Conservation (phyloP, 345 rosid species). For the Sisymbrium altissimum region DNA sequence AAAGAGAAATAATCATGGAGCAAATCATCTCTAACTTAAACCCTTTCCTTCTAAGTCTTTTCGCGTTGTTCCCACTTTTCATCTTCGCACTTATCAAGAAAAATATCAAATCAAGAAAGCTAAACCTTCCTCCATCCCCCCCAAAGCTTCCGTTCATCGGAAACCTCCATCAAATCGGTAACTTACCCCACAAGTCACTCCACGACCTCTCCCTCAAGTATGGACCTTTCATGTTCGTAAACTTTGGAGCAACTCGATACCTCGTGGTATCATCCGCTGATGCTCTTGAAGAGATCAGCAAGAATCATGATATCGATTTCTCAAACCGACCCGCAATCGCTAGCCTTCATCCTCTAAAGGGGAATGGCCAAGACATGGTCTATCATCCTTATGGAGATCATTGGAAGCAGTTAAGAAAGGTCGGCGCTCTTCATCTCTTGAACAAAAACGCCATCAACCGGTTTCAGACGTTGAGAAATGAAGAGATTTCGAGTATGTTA, state of each 20-base stretch:
- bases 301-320: constrained; percentile 24
- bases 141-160: constrained; percentile 27
- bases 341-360: background rate
- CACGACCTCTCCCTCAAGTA: constrained; percentile 16
- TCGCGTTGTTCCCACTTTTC: constrained; percentile 8
- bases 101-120: background rate
- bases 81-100: constrained; percentile 3
- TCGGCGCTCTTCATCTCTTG: constrained; percentile 16
- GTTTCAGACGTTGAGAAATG: constrained; percentile 28
- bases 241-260: constrained; percentile 26
- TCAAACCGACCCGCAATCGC: constrained; percentile 14
- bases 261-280: constrained; percentile 29
- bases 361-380: constrained; percentile 27
- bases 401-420: constrained; percentile 27
- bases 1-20: background rate
- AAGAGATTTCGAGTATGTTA: constrained; percentile 29
- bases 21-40: background rate
- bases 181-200: constrained; percentile 31
- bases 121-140: constrained; percentile 35
- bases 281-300: constrained; percentile 22
- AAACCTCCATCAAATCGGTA: constrained; percentile 27
- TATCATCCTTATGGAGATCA: constrained; percentile 36
- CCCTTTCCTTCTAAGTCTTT: background rate
- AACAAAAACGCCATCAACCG: constrained; percentile 14
- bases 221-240: constrained; percentile 31